Evolutionary conservation across 2,329 filamentous ascomycete genomes (phyloP), one percentile per base, ranked within the genome.

Genomic region (Paecilomyces niveus): DNA sequence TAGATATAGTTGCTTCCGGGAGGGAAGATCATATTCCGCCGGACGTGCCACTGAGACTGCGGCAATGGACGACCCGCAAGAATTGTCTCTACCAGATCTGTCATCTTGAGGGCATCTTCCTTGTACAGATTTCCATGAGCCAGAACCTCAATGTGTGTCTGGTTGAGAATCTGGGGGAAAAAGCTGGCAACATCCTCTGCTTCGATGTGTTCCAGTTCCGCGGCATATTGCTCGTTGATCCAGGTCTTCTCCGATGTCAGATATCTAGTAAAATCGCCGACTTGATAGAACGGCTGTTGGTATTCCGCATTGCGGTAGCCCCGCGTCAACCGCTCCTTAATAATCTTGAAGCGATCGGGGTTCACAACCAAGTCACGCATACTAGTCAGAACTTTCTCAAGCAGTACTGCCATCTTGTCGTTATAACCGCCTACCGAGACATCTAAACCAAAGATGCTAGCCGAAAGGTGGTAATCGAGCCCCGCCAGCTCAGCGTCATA

Each of bases 401-500:
- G 76, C 24, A 99, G 82, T 0, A 97, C 91, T 0, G 89, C 81
- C 68, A 99, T 85, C 78, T 99, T 99, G 74, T 99, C 94, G 66
- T 97, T 99, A 77, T 97, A 99, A 0, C 94, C 94, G 29, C 86
- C 87, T 3, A 97, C 84, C 13, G 89, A 86, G 49, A 97, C 78
- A 59, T 89, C 87, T 31, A 97, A 72, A 0, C 92, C 92, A 32
- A 86, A 83, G 3, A 83, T 81, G 67, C 90, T 88, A 26, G 88
- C 83, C 3, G 81, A 80, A n/a, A 97, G 84, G 45, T 83, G 85
- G 70, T 97, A 97, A 61, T 89, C 85, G 52, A 99, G 75, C 0
- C 94, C 94, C 7, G 94, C 91, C 59, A 99, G 83, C 68, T 97
- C 92, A 0, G 94, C 94, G 73, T 97, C 93, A 68, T 99, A 99